Percentiles rank a stretch among this genome's conserved stretches.
Conservation (phyloP, 371 early-diverging fungal species). For the Mucor indicus region DNA sequence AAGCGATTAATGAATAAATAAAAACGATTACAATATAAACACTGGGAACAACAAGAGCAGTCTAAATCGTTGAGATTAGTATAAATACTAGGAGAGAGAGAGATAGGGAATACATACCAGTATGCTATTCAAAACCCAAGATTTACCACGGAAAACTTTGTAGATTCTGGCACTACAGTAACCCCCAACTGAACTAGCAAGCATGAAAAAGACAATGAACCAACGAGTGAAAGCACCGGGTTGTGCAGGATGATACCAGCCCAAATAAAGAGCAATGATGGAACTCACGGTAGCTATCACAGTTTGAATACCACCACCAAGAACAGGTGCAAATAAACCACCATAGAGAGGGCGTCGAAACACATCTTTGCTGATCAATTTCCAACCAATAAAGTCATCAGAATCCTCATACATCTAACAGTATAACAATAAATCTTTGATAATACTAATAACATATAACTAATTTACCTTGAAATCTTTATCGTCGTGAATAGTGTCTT, state of each 20-base stretch:
- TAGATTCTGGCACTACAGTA: constrained; percentile 42
- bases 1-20: constrained; percentile 21
- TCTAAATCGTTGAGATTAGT: constrained; percentile 15
- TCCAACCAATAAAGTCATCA: constrained; percentile 47
- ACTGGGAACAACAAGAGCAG: constrained; percentile 30
- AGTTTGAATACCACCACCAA: constrained; percentile 43
- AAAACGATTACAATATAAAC: constrained; percentile 11
- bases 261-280: constrained; percentile 7
- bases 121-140: constrained; percentile 42
- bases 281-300: constrained; percentile 14
- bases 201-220: constrained; percentile 18
- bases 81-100: background rate
- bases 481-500: constrained; percentile 4
- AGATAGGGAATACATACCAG: constrained; percentile 17
- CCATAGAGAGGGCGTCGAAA: constrained; percentile 48
- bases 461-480: constrained; percentile 17
- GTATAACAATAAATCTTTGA: background rate
- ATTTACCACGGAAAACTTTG: constrained; percentile 43
- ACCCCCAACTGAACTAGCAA: constrained; percentile 34
- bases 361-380: constrained; percentile 43
- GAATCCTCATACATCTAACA: constrained; percentile 26
- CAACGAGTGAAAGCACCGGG: constrained; percentile 26
- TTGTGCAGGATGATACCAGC: constrained; percentile 36
- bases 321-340: constrained; percentile 40
- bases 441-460: no score